Evolutionary conservation across 2,329 filamentous ascomycete species (phyloP), one percentile per base, ranked within the genome.

Genomic region (Fusarium acutatum): DNA sequence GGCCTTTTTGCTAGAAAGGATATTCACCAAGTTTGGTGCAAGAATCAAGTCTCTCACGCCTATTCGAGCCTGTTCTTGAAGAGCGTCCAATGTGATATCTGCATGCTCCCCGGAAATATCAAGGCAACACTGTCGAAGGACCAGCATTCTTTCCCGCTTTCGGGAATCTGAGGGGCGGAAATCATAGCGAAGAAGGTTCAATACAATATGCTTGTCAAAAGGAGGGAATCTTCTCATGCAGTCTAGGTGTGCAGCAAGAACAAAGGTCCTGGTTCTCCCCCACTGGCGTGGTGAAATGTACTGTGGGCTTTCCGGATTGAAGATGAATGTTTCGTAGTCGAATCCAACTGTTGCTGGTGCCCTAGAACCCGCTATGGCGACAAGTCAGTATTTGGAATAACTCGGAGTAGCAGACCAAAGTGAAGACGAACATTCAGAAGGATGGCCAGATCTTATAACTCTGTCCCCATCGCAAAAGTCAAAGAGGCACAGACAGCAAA

Each of bases 401-500:
- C 28, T 28, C 15, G 4, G 8, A 8, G 17, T 9, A n/a, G 9
- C 12, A 63, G 20, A 28, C 8, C 6, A 13, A 4, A 26, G 12
- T 7, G 9, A 32, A 41, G 24, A 52, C 38, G 35, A 43, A 57
- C 50, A 3, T 26, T 52, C 65, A 22, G 59, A 47, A n/a, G n/a
- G 17, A 22, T 59, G 44, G 20, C 20, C n/a, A 43, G 40, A 38
- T 20, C 47, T 46, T n/a, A 61, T 32, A 14, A 49, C 28, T 34
- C 24, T 12, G 17, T 71, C 67, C 14, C 54, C 67, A 46, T 60
- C 47, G 7, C 26, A 15, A n/a, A 66, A 54, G 7, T 56, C 60
- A 37, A 70, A 71, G n/a, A 70, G 66, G 12, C 60, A 70, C n/a
- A 66, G 24, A 24, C 47, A 40, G 22, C 67, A 71, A 28, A 37